Percentiles rank a stretch among this genome's conserved stretches.
These are phyloP conservation scores for Phytopythium aichiense DNA, from an alignment of 352 stramenopile species.

Conservation along the genomic window DNA sequence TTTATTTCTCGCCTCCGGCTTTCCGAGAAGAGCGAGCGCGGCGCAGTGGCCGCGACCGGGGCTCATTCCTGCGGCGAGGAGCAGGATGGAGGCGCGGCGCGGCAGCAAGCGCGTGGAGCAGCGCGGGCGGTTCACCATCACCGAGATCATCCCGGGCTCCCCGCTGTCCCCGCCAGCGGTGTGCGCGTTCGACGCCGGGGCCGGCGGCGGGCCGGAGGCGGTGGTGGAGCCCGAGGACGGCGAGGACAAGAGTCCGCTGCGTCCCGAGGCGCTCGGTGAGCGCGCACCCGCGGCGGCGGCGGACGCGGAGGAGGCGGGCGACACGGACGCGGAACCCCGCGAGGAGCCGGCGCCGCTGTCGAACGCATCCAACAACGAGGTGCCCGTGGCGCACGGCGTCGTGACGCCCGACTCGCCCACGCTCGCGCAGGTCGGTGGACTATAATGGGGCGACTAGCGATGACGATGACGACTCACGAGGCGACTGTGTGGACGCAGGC, in stretches of 20 bases:
- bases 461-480: neutral
- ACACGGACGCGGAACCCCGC: neutral
- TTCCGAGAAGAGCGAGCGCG: neutral
- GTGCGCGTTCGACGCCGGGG: constrained; percentile 17
- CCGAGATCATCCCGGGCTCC: constrained; percentile 62
- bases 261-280: constrained; percentile 1
- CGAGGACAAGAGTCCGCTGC: constrained; percentile 7
- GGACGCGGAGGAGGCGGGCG: neutral
- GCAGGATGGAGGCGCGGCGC: constrained; percentile 27
- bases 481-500: neutral
- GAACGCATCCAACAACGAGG: neutral
- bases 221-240: constrained; percentile 8
- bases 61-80: neutral
- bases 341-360: neutral
- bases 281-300: constrained; percentile 1
- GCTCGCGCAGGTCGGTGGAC: constrained; percentile 10
- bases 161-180: constrained; percentile 27
- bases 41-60: neutral
- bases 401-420: constrained; percentile 7
- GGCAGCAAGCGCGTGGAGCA: constrained; percentile 54
- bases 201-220: constrained; percentile 15
- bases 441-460: too few species aligned
- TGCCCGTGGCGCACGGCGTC: neutral
- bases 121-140: constrained; percentile 82
- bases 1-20: neutral